Conservation (phyloP, 1,284 basidiomycete genomes). For the Rhodotorula sp. region DNA sequence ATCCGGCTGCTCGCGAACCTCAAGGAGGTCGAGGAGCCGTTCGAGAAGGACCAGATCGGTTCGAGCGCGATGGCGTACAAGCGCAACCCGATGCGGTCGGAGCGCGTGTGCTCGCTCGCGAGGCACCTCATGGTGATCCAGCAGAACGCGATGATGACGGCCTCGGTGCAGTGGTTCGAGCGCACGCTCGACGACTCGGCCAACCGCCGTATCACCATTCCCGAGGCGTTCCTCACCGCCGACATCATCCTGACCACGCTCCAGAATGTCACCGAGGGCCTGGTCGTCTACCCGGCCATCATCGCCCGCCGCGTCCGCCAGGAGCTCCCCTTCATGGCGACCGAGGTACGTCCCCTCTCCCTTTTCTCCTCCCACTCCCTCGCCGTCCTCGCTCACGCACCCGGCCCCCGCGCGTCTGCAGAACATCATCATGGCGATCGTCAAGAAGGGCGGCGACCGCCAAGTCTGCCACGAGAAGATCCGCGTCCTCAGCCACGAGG, state of each 20-base stretch:
- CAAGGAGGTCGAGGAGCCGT: conserved; percentile 99
- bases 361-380: not conserved
- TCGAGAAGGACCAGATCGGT: conserved; percentile 99
- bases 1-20: conserved; percentile 87
- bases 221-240: conserved; percentile 94
- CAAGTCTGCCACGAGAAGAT: conserved; percentile 98
- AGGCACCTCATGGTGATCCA: conserved; percentile 90
- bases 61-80: conserved; percentile 91
- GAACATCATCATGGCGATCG: conserved; percentile 99
- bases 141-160: conserved; percentile 90
- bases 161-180: conserved; percentile 94
- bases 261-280: conserved; percentile 94
- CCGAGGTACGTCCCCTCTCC: conserved; percentile 28
- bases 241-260: conserved; percentile 94
- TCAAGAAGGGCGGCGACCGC: conserved; percentile 89
- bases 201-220: conserved; percentile 92
- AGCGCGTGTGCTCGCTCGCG: conserved; percentile 92
- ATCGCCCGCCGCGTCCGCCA: conserved; percentile 88
- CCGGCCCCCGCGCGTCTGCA: conserved; percentile 51
- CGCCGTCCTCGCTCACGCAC: conserved; percentile 53
- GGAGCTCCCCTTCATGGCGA: conserved; percentile 94
- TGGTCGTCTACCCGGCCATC: conserved; percentile 96
- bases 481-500: conserved; percentile 93
- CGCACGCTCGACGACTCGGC: conserved; percentile 95
- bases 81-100: conserved; percentile 98